Conservation (phyloP, 768 basidiomycete species). For the Paxillus involutus region DNA sequence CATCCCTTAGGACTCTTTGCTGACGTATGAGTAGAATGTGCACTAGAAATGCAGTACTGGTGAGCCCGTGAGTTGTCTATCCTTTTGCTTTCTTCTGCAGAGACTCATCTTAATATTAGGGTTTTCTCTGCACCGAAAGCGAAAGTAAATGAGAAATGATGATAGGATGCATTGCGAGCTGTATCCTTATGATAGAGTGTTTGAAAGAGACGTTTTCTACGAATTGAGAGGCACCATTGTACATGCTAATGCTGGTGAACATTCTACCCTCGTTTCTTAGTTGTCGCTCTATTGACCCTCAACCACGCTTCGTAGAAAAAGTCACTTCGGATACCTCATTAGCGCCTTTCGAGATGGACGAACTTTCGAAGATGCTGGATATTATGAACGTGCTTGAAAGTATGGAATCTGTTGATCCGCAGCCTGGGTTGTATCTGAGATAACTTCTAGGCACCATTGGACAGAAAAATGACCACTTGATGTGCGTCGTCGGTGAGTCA, state of each 20-base stretch:
- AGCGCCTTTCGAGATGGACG: conserved; percentile 13
- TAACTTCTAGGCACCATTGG: neutral
- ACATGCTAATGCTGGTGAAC: conserved; percentile 8
- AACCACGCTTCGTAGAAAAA: conserved; percentile 11
- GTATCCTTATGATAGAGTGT: conserved; percentile 5
- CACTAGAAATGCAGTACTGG: conserved; percentile 30
- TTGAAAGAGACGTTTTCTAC: conserved; percentile 1
- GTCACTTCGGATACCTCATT: conserved; percentile 16
- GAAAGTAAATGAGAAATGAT: neutral
- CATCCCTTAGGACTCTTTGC: neutral
- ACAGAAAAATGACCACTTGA: conserved; percentile 4
- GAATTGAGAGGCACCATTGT: conserved; percentile 8
- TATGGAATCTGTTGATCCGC: neutral
- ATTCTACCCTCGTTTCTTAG: neutral
- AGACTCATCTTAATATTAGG: neutral
- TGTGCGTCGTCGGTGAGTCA: conserved; percentile 9
- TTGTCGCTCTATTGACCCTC: neutral
- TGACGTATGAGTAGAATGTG: conserved; percentile 11
- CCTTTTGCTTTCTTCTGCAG: neutral
- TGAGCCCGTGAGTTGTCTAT: conserved; percentile 1
- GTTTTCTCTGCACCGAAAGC: neutral
- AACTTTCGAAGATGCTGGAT: conserved; percentile 10
- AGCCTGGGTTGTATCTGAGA: neutral
- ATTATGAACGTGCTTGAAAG: conserved; percentile 7
- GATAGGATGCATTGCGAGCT: conserved; percentile 26